Base-by-base conservation (phyloP, 768 basidiomycete genomes). In the Agrocybe pediades region DNA sequence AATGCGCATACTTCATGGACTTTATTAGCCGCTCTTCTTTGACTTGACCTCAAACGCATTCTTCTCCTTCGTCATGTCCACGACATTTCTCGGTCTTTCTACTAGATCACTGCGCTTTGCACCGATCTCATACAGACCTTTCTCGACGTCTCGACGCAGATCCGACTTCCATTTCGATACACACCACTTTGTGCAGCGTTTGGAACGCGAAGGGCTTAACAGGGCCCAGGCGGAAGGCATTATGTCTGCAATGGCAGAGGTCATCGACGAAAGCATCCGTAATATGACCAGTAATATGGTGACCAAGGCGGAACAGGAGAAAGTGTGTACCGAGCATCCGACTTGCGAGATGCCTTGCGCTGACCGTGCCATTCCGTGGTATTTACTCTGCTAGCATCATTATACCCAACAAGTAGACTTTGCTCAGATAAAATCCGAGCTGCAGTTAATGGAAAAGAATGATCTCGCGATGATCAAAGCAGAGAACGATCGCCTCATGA, bases 271-370 rank as follows among this genome's bases (percentile, higher is more conserved):
- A 77, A 95, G 92, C 66, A 87, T 98, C 36, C 82, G 88, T 56
- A 96, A 95, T 65, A 95, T 99, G 93, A 92, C 92, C 33, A 87
- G 85, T 61, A 94, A 93, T 62, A 90, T 98, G 87, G 96, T 98
- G 55, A 94, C 92, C 5, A 94, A 93, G 69, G 87, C 92, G 0
- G 93, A 97, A 60, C 94, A 97, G 67, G 96, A 98, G 72, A 98
- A 98, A 85, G 95, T 90, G 47, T 30, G 79, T 45, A 16, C 27
- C 26, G 11, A 13, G 9, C 13, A 19, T 17, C 27, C 6, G 26
- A 26, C n/a, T 6, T 2, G 45, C 23, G 4, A 11, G 11, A 46
- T 27, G 25, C 9, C n/a, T 46, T 26, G n/a, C 21, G 9, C 26
- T 29, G n/a, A 30, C 11, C 5, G 9, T 19, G 17, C n/a, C 20